phyloP scores from a whole-genome alignment of 2,329 filamentous ascomycete species.

The Ophiosphaerella herpotricha region DNA sequence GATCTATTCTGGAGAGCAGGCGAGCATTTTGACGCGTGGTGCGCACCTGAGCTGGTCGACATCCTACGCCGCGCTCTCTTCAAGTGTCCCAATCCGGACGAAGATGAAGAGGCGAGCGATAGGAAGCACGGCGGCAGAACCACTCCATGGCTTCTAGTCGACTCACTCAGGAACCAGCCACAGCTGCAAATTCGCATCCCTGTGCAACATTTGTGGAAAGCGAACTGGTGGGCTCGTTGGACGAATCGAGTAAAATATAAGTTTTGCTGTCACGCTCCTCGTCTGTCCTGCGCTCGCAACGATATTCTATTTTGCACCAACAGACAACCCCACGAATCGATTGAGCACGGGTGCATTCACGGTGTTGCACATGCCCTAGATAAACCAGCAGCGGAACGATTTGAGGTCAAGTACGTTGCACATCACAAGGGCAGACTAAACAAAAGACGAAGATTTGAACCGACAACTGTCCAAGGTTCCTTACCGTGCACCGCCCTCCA shows the following conservation, averaged over 20 bases:
- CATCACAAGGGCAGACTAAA: no score
- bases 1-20: constrained; percentile 8
- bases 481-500: not conserved
- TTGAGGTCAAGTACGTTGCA: no score
- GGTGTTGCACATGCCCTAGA: not conserved
- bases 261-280: no score
- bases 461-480: no score
- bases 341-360: constrained; percentile 4
- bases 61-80: constrained; percentile 1
- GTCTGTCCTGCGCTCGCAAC: not conserved
- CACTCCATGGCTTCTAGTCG: not conserved
- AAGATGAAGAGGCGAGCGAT: not conserved
- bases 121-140: no score
- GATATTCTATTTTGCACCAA: constrained; percentile 6
- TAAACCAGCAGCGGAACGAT: not conserved
- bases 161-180: no score
- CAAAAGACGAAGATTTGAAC: no score
- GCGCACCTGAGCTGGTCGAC: not conserved
- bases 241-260: no score
- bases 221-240: no score
- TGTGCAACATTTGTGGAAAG: no score
- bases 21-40: constrained; percentile 5
- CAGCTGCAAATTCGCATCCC: no score
- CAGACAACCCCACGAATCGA: not conserved
- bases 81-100: not conserved